phyloP scores from a whole-genome alignment of 139 green algal species.

The Chlamydomonas incerta region DNA sequence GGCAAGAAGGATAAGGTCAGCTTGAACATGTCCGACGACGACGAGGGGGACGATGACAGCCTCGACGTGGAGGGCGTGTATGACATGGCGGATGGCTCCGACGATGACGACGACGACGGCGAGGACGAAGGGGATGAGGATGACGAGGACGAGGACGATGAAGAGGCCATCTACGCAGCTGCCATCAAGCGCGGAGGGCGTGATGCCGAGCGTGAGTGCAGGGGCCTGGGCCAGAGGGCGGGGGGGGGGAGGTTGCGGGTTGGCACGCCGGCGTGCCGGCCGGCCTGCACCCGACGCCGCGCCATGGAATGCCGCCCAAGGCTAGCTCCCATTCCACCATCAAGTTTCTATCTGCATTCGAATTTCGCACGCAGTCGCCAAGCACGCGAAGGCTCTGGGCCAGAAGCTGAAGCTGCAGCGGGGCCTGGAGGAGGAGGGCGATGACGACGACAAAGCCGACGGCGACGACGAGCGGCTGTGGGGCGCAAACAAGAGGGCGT shows the following conservation, averaged over 20 bases:
- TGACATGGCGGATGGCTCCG: conserved; percentile 26
- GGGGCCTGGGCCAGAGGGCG: too few relatives aligned
- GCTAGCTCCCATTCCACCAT: neutral
- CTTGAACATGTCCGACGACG: conserved; percentile 53
- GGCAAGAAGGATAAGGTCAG: conserved; percentile 59
- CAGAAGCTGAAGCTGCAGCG: conserved; percentile 72
- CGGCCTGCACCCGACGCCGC: too few relatives aligned
- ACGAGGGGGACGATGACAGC: conserved; percentile 53
- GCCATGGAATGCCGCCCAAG: too few relatives aligned
- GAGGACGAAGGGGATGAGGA: conserved; percentile 50
- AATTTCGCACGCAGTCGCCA: conserved; percentile 79
- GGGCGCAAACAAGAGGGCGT: conserved; percentile 78
- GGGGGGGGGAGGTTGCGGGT: too few relatives aligned
- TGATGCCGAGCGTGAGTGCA: conserved; percentile 48
- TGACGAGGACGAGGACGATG: conserved; percentile 48
- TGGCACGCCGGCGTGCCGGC: too few relatives aligned
- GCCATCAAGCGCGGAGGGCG: conserved; percentile 48
- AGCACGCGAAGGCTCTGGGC: conserved; percentile 73
- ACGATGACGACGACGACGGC: conserved; percentile 52
- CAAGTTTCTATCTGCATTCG: too few relatives aligned
- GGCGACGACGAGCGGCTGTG: conserved; percentile 52
- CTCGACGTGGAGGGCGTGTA: conserved; percentile 62
- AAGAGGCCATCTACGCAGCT: conserved; percentile 47
- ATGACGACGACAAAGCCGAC: conserved; percentile 55
- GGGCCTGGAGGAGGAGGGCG: conserved; percentile 62